Evolutionary conservation across 352 stramenopile genomes (phyloP), one percentile per base, ranked within the genome.

Genomic region (Blastocystis sp.): DNA sequence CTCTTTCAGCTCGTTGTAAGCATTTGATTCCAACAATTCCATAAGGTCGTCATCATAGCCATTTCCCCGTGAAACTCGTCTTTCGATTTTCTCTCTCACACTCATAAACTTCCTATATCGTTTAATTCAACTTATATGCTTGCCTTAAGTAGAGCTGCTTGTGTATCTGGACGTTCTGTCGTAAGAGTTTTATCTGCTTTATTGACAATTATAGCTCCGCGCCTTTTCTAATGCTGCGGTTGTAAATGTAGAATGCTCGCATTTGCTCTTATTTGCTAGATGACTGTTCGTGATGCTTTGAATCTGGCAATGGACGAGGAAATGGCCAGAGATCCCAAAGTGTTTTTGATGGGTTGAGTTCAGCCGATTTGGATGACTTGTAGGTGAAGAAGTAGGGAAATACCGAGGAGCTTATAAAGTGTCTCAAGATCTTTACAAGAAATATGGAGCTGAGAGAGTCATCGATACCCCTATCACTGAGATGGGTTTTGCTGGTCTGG

Each of bases 391-490:
- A 93, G 97, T 99, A 4, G 98, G 96, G 30, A 94, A 99, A 92
- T 99, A 99, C 93, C 96, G 99, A 91, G 98, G 98, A 88, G 97
- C 98, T 13, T 99, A 99, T 94, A 99, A 99, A 93, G 95, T 97
- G 11, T 94, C 92, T 53, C 93, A 95, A 79, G 92, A 79, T 50
- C 30, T 90, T 26, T 78, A 76, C 53, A 70, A 70, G 62, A 90
- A 90, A 45, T 99, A 99, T 91, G 97, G 97, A 81, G 95, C 98
- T 90, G 98, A 98, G 91, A 94, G 98, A 81, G 96, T 99, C 73
- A 98, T 99, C 91, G 98, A 99, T 91, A 99, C 98, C 79, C 98
- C 98, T 79, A 99, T 99, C 92, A 99, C 98, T 37, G 97, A 98
- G 92, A 95, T 96, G 91, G 93, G 96, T 53, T 98, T 98, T 91